phyloP scores from a whole-genome alignment of 2,329 filamentous ascomycete genomes.

The Fusarium brachygibbosum region DNA sequence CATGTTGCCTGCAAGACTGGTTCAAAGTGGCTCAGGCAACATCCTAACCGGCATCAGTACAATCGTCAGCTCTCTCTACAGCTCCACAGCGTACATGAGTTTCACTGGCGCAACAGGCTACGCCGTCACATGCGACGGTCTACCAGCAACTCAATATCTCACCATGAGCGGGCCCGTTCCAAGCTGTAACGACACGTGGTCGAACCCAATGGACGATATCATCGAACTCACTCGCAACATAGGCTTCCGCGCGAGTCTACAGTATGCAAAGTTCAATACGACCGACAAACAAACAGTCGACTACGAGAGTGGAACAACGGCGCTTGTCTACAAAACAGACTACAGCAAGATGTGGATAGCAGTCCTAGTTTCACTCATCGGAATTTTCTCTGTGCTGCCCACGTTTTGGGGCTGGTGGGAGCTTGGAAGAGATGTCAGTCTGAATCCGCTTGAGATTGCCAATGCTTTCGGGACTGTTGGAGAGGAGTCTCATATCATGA shows the following conservation, averaged over 20 bases:
- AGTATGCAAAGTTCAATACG: constrained; percentile 39
- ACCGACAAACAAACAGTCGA: constrained; percentile 36
- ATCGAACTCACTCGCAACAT: constrained; percentile 43
- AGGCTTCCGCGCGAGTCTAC: constrained; percentile 40
- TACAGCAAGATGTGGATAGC: constrained; percentile 43
- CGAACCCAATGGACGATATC: constrained; percentile 42
- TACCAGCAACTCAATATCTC: constrained; percentile 40
- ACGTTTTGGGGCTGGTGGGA: constrained; percentile 48
- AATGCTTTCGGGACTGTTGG: constrained; percentile 41
- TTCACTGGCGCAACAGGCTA: constrained; percentile 40
- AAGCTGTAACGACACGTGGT: constrained; percentile 27
- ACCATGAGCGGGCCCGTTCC: constrained; percentile 27
- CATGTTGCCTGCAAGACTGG: constrained; percentile 26
- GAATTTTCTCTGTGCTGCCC: constrained; percentile 34
- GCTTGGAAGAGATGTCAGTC: constrained; percentile 41
- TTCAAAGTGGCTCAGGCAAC: constrained; percentile 22
- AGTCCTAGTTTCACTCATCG: constrained; percentile 31
- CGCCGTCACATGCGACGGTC: constrained; percentile 13
- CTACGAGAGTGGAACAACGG: constrained; percentile 27
- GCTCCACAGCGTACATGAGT: constrained; percentile 21
- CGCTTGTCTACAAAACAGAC: constrained; percentile 39
- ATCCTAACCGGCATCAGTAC: constrained; percentile 38
- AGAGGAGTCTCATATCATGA: constrained; percentile 38
- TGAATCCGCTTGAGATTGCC: constrained; percentile 42
- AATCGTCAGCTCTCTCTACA: constrained; percentile 23